phyloP scores from a whole-genome alignment of 306 rosid genomes.

The Lathyrus tuberosus region DNA sequence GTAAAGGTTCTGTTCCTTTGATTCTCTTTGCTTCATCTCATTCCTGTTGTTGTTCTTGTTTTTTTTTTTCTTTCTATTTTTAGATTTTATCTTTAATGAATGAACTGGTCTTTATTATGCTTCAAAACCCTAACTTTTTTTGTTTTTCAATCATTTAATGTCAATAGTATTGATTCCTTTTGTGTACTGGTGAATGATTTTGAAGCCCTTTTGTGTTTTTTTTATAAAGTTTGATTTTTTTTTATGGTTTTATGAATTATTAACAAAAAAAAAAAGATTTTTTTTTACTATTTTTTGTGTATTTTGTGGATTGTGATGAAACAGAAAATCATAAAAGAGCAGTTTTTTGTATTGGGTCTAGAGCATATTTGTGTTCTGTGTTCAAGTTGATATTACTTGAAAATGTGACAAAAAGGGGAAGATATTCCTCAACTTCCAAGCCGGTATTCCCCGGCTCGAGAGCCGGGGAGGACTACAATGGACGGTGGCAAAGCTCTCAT shows the following conservation, averaged over 20 bases:
- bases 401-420: background rate
- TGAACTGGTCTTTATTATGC: conserved; percentile 4
- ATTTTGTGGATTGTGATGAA: conserved; percentile 24
- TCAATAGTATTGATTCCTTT: conserved; percentile 4
- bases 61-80: conserved; percentile 29
- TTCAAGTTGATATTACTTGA: background rate
- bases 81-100: conserved; percentile 1
- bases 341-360: conserved; percentile 11
- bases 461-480: too few relatives aligned
- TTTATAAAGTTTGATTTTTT: background rate
- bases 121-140: conserved; percentile 38
- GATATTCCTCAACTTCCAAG: background rate
- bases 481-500: too few relatives aligned
- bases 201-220: background rate
- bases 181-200: conserved; percentile 1
- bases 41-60: background rate
- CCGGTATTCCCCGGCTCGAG: too few relatives aligned
- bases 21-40: background rate
- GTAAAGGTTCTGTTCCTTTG: conserved; percentile 16
- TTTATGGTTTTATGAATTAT: conserved; percentile 18
- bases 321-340: background rate
- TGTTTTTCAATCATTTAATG: background rate
- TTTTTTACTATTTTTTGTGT: background rate
- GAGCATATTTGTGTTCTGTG: background rate
- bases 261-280: background rate